Conservation (phyloP, 495 filamentous ascomycete genomes). For the Xylaria palmicola region DNA sequence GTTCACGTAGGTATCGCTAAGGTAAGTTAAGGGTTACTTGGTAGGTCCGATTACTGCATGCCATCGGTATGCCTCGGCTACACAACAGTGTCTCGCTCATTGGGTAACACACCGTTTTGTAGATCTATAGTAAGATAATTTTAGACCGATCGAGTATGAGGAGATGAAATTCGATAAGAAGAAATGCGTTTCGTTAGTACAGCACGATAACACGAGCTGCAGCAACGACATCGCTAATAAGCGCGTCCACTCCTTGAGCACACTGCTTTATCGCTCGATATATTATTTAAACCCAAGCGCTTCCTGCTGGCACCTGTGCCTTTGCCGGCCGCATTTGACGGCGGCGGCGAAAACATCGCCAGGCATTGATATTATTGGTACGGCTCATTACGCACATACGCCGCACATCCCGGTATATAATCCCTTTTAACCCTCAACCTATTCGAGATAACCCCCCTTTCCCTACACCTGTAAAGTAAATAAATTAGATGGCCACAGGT, state of each 20-base stretch:
- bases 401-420: slow-evolving; percentile 1
- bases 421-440: slow-evolving; percentile 9
- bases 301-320: background rate
- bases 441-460: slow-evolving; percentile 8
- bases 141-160: background rate
- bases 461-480: slow-evolving; percentile 1
- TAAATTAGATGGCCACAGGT: background rate
- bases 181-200: background rate
- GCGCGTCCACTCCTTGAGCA: background rate
- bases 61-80: too few species aligned
- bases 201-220: background rate
- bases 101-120: too few species aligned
- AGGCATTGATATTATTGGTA: slow-evolving; percentile 10
- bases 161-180: background rate
- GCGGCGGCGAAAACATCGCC: background rate
- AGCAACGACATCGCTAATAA: background rate
- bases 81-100: background rate
- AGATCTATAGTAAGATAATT: background rate
- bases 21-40: too few species aligned
- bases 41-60: too few species aligned
- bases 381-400: slow-evolving; percentile 9
- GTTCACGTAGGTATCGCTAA: too few species aligned
- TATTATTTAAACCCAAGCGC: background rate
- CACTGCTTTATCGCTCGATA: background rate
- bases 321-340: slow-evolving; percentile 4